phyloP scores from a whole-genome alignment of 2,329 filamentous ascomycete species.

The Rhinocladiella similis region DNA sequence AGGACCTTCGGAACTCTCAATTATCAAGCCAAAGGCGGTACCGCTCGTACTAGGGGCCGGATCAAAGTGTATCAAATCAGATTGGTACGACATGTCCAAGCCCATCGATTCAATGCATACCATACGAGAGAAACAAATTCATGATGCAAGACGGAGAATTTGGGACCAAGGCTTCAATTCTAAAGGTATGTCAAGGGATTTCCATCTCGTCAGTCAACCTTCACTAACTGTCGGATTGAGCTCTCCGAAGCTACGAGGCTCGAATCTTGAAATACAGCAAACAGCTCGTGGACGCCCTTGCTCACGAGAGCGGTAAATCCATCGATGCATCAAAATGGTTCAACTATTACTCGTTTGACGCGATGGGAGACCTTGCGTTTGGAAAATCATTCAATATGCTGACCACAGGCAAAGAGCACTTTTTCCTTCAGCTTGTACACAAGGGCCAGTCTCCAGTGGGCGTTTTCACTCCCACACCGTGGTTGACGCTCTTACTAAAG shows the following conservation, averaged over 20 bases:
- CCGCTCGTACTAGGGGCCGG: constrained; percentile 39
- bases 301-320: constrained; percentile 9
- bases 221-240: constrained; percentile 34
- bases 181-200: neutral
- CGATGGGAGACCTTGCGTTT: constrained; percentile 37
- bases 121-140: constrained; percentile 37
- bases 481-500: constrained; percentile 19
- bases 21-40: constrained; percentile 30
- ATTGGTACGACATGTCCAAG: constrained; percentile 42
- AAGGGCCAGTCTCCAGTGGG: constrained; percentile 22
- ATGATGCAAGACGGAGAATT: constrained; percentile 41
- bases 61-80: constrained; percentile 40
- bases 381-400: constrained; percentile 37
- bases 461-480: constrained; percentile 18
- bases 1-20: constrained; percentile 17
- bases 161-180: constrained; percentile 39
- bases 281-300: constrained; percentile 27
- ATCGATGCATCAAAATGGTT: constrained; percentile 43
- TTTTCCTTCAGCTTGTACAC: constrained; percentile 22
- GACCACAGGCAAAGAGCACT: constrained; percentile 31
- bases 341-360: constrained; percentile 33
- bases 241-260: constrained; percentile 43
- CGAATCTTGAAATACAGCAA: constrained; percentile 28
- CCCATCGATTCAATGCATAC: constrained; percentile 41
- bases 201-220: neutral